Evolutionary conservation across 2,329 filamentous ascomycete species (phyloP).

Genomic region (Clonostachys rhizophaga): DNA sequence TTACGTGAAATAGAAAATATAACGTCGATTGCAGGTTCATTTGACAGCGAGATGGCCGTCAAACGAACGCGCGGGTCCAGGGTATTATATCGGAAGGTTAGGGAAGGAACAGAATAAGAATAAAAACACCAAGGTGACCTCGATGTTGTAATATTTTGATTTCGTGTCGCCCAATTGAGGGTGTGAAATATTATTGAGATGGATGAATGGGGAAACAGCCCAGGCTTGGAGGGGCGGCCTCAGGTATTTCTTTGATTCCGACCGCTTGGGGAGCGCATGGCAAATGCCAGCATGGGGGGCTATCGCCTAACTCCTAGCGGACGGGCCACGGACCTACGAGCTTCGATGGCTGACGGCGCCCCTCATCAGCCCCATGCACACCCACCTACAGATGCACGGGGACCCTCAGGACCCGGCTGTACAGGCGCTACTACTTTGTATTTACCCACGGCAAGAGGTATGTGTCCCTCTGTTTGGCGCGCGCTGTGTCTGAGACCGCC

Average conservation of each 20-base stretch:
- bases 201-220: background rate
- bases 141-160: background rate
- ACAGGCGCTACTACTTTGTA: too few relatives aligned
- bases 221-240: background rate
- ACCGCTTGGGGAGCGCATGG: too few relatives aligned
- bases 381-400: too few relatives aligned
- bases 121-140: background rate
- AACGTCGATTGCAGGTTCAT: conserved; percentile 89
- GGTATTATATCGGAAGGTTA: conserved; percentile 6
- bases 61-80: conserved; percentile 78
- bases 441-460: too few relatives aligned
- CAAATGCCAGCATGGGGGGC: too few relatives aligned
- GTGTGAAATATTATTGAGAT: background rate
- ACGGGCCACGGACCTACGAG: too few relatives aligned
- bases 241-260: conserved; percentile 1
- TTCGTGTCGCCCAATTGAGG: background rate
- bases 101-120: conserved; percentile 6
- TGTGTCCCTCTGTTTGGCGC: too few relatives aligned
- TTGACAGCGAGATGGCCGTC: conserved; percentile 82
- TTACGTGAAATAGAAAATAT: conserved; percentile 59
- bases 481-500: too few relatives aligned
- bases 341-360: too few relatives aligned
- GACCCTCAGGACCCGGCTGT: too few relatives aligned
- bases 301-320: too few relatives aligned
- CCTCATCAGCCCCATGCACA: too few relatives aligned